A percentile compares a stretch with the other conserved stretches of the same genome.
phyloP scores from a whole-genome alignment of 73 alveolate species.

The Tetrahymena malaccensis region DNA sequence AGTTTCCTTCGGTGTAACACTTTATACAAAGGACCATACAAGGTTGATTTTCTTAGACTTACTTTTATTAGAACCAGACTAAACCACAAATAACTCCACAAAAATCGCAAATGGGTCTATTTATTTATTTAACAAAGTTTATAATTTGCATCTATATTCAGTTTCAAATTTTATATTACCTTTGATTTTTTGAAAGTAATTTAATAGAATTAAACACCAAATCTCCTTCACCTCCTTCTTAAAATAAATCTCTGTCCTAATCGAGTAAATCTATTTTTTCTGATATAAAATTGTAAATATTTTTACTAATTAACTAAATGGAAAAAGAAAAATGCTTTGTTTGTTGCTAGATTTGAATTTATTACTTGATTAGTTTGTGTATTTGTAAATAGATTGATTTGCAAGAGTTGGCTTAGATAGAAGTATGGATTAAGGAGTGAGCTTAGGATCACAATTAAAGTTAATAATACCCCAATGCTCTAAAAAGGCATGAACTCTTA shows the following conservation, averaged over 20 bases:
- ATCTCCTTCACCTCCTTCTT: conserved; percentile 2
- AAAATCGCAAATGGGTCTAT: conserved; percentile 31
- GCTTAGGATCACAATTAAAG: conserved; percentile 93
- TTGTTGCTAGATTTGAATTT: not conserved
- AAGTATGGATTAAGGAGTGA: conserved; percentile 75
- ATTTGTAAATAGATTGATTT: not conserved
- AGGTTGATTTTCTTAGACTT: not conserved
- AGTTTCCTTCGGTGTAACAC: conserved; percentile 21
- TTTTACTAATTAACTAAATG: no score
- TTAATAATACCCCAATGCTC: conserved; percentile 96
- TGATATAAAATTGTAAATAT: not conserved
- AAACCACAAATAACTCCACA: conserved; percentile 39
- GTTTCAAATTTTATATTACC: not conserved
- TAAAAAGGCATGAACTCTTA: conserved; percentile 89
- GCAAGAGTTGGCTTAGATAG: conserved; percentile 6
- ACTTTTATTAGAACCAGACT: conserved; percentile 22
- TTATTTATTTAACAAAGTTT: not conserved
- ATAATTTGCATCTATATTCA: not conserved
- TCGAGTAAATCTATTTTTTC: conserved; percentile 14
- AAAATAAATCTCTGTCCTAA: conserved; percentile 10
- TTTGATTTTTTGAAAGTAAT: conserved; percentile 10
- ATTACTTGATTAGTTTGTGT: not conserved
- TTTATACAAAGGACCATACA: conserved; percentile 20
- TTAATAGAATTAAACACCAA: not conserved
- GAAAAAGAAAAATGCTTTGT: no score